A percentile compares a stretch with the other conserved stretches of the same genome.
Conservation (phyloP, 768 basidiomycete species). For the Kwoniella dejecticola region DNA sequence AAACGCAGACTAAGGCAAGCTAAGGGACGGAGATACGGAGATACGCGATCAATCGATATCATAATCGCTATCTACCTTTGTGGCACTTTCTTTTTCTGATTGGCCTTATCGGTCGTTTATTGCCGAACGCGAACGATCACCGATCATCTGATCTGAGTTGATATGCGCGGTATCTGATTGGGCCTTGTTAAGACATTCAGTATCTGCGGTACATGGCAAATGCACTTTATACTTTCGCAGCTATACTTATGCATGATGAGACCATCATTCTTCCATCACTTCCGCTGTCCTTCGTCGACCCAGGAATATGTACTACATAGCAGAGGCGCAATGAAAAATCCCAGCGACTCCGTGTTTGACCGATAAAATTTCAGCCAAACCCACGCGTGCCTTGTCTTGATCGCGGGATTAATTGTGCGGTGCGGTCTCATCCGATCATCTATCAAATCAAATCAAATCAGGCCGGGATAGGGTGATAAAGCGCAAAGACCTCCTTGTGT, state of each 20-base stretch:
- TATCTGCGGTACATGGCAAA: too few species aligned
- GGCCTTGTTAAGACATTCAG: too few species aligned
- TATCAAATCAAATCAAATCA: background rate
- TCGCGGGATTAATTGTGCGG: too few species aligned
- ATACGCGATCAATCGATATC: background rate
- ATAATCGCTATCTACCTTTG: background rate
- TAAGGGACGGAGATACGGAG: slow-evolving; percentile 12
- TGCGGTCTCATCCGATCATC: slow-evolving; percentile 6
- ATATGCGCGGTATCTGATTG: slow-evolving; percentile 4
- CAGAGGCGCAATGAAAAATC: background rate
- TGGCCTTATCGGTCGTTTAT: slow-evolving; percentile 6
- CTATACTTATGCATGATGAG: too few species aligned
- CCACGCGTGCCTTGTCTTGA: background rate
- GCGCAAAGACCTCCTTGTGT: too few species aligned
- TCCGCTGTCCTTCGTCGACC: background rate
- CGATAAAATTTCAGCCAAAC: background rate
- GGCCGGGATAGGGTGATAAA: too few species aligned
- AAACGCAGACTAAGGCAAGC: background rate
- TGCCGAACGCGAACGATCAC: background rate
- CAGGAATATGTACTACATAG: background rate
- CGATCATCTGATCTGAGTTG: too few species aligned
- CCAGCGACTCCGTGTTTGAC: background rate
- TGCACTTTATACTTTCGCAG: too few species aligned
- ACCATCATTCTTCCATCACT: background rate
- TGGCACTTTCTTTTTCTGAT: background rate